Evolutionary conservation across 495 filamentous ascomycete species (phyloP), one percentile per base, ranked within the genome.

Genomic region (Penicillium dipodomyicola): DNA sequence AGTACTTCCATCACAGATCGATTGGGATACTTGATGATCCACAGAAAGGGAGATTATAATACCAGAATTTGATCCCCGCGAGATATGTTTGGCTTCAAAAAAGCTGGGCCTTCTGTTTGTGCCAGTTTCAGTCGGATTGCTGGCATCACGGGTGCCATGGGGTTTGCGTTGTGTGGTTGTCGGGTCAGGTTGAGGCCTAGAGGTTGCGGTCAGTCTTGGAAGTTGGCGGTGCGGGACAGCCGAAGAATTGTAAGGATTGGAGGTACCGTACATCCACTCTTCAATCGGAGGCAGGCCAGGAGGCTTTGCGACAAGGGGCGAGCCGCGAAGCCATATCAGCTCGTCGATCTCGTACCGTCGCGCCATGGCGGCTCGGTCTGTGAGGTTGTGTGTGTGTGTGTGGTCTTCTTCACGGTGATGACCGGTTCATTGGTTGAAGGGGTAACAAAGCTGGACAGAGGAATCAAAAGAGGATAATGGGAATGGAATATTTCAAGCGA

Each of bases 241-340:
- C 17, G 19, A 25, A 48, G 47, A 41, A 47, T 29, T 39, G 15
- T 0, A 29, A 46, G 27, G 4, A 45, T 37, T 53, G 57, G 42
- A 39, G 33, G 35, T 47, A 54, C 57, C 54, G 48, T 72, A 64
- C 91, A 97, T 96, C 94, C 94, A 99, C 80, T 97, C 92, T 77
- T 96, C 92, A 55, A 89, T 84, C 23, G 92, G 87, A 25, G 94
- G 94, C 41, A 99, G 81, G 49, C 79, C 80, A 46, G 84, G 71
- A 33, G 94, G 94, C 65, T 93, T 96, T 55, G 81, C 73, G 63
- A 91, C 91, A 62, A 96, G 81, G 47, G 92, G 92, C 52, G 94
- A 99, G 43, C 86, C 72, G 69, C 86, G 85, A 60, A 99, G 80
- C 67, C 72, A 74, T 60, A 90, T 76, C 58, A 98, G 83, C 78